A percentile compares a stretch with the other conserved stretches of the same genome.
Conservation (phyloP, 345 rosid genomes). For the Citrus mangshanensis region DNA sequence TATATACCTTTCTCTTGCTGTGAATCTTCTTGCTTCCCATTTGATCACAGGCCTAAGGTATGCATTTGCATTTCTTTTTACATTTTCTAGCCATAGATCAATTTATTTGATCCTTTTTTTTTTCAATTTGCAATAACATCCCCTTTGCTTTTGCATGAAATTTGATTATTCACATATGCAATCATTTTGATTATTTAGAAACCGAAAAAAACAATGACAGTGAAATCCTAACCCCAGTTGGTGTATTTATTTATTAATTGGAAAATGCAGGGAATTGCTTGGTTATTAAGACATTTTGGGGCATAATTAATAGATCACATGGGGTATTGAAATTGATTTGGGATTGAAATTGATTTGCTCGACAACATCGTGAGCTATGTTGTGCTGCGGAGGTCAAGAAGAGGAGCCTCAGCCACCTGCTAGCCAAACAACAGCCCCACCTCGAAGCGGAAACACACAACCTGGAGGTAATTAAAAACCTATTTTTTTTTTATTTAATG, state of each 20-base stretch:
- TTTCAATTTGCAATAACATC: not conserved
- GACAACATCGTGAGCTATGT: constrained; percentile 43
- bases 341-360: constrained; percentile 6
- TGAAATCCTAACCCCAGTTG: not conserved
- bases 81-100: not conserved
- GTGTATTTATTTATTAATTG: not conserved
- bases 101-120: not conserved
- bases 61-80: not conserved
- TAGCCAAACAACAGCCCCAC: constrained; percentile 72
- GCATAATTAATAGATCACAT: not conserved
- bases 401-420: constrained; percentile 73
- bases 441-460: constrained; percentile 53
- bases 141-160: not conserved
- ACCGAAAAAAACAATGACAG: not conserved
- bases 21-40: constrained; percentile 4
- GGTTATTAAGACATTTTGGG: not conserved
- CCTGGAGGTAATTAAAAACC: constrained; percentile 31
- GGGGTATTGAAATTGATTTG: constrained; percentile 9
- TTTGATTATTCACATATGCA: not conserved
- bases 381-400: constrained; percentile 87
- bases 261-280: constrained; percentile 15
- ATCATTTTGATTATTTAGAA: not conserved
- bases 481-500: not conserved
- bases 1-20: not conserved
- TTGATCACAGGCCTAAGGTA: constrained; percentile 12